A percentile compares a stretch with the other conserved stretches of the same genome.
Evolutionary conservation across 768 basidiomycete genomes (phyloP).

Genomic region (Coprinellus aureogranulatus): DNA sequence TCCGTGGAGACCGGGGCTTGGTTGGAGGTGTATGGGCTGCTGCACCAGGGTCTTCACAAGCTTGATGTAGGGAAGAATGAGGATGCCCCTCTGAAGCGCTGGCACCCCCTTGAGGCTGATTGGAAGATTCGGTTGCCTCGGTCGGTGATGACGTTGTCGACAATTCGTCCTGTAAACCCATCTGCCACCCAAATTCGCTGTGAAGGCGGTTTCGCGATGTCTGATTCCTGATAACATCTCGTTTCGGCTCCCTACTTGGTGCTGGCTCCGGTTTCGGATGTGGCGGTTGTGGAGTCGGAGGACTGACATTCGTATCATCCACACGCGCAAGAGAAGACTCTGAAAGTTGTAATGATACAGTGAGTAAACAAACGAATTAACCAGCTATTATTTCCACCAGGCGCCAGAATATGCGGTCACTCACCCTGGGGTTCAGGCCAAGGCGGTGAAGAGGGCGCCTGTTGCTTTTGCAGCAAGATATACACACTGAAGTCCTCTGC

Average conservation of each 20-base stretch:
- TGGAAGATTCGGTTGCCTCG: not conserved
- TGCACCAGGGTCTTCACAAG: too few species aligned
- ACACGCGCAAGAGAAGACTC: too few species aligned
- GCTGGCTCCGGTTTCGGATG: not conserved
- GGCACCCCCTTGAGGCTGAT: not conserved
- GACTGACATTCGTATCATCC: too few species aligned
- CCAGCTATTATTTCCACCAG: too few species aligned
- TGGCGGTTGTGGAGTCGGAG: too few species aligned
- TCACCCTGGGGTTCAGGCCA: too few species aligned
- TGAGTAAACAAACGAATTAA: too few species aligned
- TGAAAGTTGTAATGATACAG: too few species aligned
- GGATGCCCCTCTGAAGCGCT: not conserved
- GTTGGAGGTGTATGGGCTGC: not conserved
- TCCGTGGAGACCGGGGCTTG: not conserved
- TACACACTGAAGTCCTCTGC: too few species aligned
- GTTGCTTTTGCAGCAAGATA: not conserved
- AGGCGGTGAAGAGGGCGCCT: not conserved
- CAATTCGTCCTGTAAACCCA: not conserved
- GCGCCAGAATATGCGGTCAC: too few species aligned
- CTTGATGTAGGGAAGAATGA: not conserved
- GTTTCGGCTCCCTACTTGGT: not conserved
- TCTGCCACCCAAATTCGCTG: slow-evolving; percentile 11
- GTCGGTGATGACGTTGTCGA: not conserved
- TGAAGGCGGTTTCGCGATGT: slow-evolving; percentile 1
- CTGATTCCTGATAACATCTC: not conserved